A percentile compares a stretch with the other conserved stretches of the same genome.
phyloP scores from a whole-genome alignment of 257 asterid genomes.

The Coffea canephora region DNA sequence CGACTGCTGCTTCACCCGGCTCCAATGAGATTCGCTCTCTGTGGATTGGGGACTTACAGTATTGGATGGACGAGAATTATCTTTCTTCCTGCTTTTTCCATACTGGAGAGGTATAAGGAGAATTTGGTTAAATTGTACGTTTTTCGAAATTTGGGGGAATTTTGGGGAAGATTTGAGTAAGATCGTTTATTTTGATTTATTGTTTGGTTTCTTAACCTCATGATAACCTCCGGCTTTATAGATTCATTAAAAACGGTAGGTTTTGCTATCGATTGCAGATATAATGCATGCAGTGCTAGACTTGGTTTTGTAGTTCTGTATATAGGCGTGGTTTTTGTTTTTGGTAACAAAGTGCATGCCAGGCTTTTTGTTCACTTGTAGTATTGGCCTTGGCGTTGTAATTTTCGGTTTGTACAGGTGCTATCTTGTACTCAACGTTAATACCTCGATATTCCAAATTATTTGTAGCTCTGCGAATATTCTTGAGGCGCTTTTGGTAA shows the following conservation, averaged over 20 bases:
- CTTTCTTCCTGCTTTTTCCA: conserved; percentile 53
- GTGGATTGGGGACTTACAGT: conserved; percentile 92
- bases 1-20: conserved; percentile 18
- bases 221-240: neutral
- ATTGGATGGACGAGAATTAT: conserved; percentile 88
- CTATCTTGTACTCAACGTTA: no score
- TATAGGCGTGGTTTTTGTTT: neutral
- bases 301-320: neutral
- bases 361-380: neutral
- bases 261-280: neutral
- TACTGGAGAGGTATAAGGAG: conserved; percentile 68
- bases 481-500: neutral
- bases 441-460: no score
- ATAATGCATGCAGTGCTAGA: no score
- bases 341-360: neutral
- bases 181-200: neutral
- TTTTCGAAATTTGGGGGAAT: neutral
- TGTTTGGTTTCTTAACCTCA: neutral
- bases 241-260: neutral
- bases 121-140: neutral
- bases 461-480: neutral
- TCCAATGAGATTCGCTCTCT: conserved; percentile 66
- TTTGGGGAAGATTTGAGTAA: neutral
- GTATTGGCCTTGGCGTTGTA: neutral
- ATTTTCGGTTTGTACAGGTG: neutral